Conservation (phyloP, 805 yeast genomes). For the Starmerella stellata region DNA sequence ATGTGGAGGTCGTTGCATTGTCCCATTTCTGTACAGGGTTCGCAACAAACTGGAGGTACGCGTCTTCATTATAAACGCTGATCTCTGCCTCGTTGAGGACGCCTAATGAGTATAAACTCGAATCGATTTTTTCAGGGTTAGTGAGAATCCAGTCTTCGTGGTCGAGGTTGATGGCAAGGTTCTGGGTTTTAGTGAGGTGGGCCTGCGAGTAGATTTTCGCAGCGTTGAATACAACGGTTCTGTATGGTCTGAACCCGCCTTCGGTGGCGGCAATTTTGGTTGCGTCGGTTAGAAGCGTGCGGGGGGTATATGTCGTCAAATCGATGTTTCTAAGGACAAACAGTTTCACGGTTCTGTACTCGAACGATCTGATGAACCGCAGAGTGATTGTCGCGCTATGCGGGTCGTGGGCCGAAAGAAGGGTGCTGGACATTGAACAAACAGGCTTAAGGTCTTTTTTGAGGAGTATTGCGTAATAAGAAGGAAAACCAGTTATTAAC, state of each 20-base stretch:
- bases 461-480: background rate
- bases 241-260: slow-evolving; percentile 63
- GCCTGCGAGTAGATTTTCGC: slow-evolving; percentile 85
- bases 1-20: too few species aligned
- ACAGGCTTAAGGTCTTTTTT: background rate
- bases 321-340: slow-evolving; percentile 52
- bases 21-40: slow-evolving; percentile 90
- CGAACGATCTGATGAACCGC: slow-evolving; percentile 77
- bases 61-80: slow-evolving; percentile 54
- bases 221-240: slow-evolving; percentile 48
- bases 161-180: slow-evolving; percentile 76
- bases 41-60: slow-evolving; percentile 47
- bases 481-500: too few species aligned
- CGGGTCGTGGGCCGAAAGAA: slow-evolving; percentile 10
- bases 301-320: slow-evolving; percentile 48
- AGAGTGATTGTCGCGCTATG: slow-evolving; percentile 54
- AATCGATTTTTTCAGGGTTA: slow-evolving; percentile 20
- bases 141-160: slow-evolving; percentile 58
- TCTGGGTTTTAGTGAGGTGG: slow-evolving; percentile 84
- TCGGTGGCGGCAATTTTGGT: slow-evolving; percentile 32
- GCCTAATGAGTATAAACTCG: slow-evolving; percentile 34
- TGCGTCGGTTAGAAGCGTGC: slow-evolving; percentile 39
- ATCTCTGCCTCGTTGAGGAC: slow-evolving; percentile 73
- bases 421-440: slow-evolving; percentile 25
- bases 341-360: slow-evolving; percentile 72